These are phyloP conservation scores for Ganoderma lingzhi DNA, from an alignment of 1,284 basidiomycete genomes.

Conservation along the genomic window DNA sequence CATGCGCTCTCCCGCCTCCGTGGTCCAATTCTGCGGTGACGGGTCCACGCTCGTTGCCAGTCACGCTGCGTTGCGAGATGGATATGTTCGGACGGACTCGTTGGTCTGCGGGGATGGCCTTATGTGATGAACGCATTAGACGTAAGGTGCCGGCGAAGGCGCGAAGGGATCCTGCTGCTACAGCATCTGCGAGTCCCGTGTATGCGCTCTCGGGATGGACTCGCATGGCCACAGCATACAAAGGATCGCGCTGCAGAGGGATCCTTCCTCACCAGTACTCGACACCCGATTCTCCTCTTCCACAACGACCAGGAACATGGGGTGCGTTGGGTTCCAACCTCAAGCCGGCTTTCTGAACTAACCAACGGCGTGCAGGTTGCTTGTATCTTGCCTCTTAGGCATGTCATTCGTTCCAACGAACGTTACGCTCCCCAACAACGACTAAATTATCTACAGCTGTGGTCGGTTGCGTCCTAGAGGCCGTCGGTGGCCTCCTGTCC, in stretches of 20 bases:
- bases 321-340: background rate
- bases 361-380: background rate
- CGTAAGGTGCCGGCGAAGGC: background rate
- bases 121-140: background rate
- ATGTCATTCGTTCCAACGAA: background rate
- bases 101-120: background rate
- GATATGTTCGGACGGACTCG: background rate
- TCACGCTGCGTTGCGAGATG: too few species aligned
- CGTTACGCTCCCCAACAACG: background rate
- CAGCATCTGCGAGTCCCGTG: background rate
- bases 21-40: background rate
- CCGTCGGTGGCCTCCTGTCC: background rate
- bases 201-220: background rate
- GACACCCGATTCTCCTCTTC: background rate
- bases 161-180: background rate
- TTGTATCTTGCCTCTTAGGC: background rate
- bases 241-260: background rate
- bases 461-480: background rate
- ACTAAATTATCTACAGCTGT: background rate
- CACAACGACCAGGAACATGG: background rate
- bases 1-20: background rate
- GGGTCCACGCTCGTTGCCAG: background rate
- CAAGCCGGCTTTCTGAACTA: background rate
- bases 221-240: background rate
- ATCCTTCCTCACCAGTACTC: background rate